Evolutionary conservation across 441 rosid genomes (phyloP), one percentile per base, ranked within the genome.

Genomic region (Jatropha podagrica): DNA sequence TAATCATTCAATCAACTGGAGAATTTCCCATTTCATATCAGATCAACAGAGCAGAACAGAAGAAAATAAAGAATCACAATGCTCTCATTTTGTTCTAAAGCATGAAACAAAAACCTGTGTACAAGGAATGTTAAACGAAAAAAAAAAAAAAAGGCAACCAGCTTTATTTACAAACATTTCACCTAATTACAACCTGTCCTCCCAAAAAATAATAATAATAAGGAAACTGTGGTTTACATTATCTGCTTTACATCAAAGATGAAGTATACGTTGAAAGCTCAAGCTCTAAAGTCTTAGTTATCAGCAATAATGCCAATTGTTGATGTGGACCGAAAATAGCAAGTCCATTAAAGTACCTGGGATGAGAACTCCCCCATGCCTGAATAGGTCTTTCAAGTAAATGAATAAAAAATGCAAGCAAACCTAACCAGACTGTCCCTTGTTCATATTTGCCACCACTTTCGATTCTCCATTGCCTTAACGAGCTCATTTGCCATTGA

Each of bases 401-500:
- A 44, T 44, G 48, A 44, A 56, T 7, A 14, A 48, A 13, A 32
- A 27, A 44, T 18, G 37, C 10, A 38, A 37, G 8, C 65, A 60
- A 74, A 2, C 49, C 58, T 40, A 52, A 44, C 56, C 68, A 60
- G 62, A 66, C 20, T 15, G 20, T 12, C 40, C 27, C 20, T 49
- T 51, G 26, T 51, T 81, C 76, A 71, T 37, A 81, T 62, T 46
- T 78, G 81, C 76, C 92, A 91, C 96, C 93, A 91, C 79, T 89
- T 89, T 73, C 90, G 84, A 55, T 81, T 86, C 84, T 91, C 92
- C 93, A 91, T 85, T 26, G 83, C 81, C 81, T 85, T 91, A 64
- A 83, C 90, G 48, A 91, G 92, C 79, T 89, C 95, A 81, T 88
- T 76, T 69, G 92, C 90, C 71, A 91, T 70, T 68, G 92, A 88